These are phyloP conservation scores for Boletellus sp. DNA, from an alignment of 768 basidiomycete species.

Conservation along the genomic window DNA sequence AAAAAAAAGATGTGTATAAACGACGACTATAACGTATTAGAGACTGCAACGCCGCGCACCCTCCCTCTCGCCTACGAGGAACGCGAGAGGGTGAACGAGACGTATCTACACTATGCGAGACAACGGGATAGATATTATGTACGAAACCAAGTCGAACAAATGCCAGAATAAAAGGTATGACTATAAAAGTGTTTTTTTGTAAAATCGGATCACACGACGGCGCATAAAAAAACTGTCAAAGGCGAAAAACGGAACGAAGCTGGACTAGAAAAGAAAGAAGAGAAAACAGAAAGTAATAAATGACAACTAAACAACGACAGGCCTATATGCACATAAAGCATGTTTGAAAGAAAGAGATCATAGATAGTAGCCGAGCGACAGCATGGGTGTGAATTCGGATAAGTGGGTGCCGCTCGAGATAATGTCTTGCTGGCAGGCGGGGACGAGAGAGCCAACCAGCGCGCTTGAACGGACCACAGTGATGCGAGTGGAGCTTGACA, in stretches of 20 bases:
- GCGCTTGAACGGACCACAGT: constrained; percentile 1
- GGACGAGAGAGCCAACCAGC: constrained; percentile 15
- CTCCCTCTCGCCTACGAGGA: neutral
- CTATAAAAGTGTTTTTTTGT: constrained; percentile 15
- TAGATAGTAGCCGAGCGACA: constrained; percentile 29
- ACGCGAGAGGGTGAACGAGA: constrained; percentile 1
- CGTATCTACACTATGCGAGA: constrained; percentile 29
- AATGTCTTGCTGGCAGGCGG: constrained; percentile 21
- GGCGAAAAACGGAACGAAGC: constrained; percentile 7
- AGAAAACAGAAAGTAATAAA: constrained; percentile 23
- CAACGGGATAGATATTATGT: constrained; percentile 32
- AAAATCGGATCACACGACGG: constrained; percentile 15
- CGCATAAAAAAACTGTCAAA: constrained; percentile 9
- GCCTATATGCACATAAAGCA: constrained; percentile 30
- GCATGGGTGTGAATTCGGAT: constrained; percentile 17
- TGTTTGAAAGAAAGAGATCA: constrained; percentile 16
- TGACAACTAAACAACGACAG: constrained; percentile 23
- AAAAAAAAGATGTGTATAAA: constrained; percentile 21
- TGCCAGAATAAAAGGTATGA: constrained; percentile 16
- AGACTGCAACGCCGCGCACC: constrained; percentile 16
- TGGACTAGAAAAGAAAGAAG: constrained; percentile 11
- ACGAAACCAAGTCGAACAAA: constrained; percentile 21
- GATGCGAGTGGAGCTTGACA: constrained; percentile 26
- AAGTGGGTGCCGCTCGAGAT: constrained; percentile 20
- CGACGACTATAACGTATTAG: constrained; percentile 37